A percentile compares a stretch with the other conserved stretches of the same genome.
phyloP scores from a whole-genome alignment of 2,329 filamentous ascomycete species.

The Aspergillus proliferans region DNA sequence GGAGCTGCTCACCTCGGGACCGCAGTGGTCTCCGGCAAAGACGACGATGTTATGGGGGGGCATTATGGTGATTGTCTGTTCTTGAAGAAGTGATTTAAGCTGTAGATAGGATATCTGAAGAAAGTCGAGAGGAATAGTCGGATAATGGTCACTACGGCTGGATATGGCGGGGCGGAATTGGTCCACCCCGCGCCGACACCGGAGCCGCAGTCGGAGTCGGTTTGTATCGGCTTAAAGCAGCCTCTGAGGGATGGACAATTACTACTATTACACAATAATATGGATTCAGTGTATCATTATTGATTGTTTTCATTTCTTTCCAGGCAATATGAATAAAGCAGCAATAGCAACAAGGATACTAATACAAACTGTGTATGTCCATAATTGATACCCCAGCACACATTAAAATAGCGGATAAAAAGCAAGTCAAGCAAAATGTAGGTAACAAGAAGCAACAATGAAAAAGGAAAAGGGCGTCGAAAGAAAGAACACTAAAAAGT shows the following conservation, averaged over 20 bases:
- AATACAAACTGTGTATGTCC: slow-evolving; percentile 1
- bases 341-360: not conserved
- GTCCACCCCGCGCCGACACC: slow-evolving; percentile 22
- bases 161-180: slow-evolving; percentile 14
- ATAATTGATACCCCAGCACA: slow-evolving; percentile 6
- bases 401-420: slow-evolving; percentile 10
- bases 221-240: not conserved
- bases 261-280: not conserved
- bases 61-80: slow-evolving; percentile 43
- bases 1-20: slow-evolving; percentile 64
- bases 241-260: not conserved
- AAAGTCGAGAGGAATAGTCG: slow-evolving; percentile 5
- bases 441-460: slow-evolving; percentile 5
- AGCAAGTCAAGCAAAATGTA: slow-evolving; percentile 4
- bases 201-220: slow-evolving; percentile 9
- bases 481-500: slow-evolving; percentile 2
- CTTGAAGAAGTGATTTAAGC: not conserved
- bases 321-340: not conserved
- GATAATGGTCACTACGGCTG: slow-evolving; percentile 11
- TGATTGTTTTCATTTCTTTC: not conserved
- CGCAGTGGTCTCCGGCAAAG: slow-evolving; percentile 76
- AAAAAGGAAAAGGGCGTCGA: not conserved
- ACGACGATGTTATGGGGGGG: slow-evolving; percentile 70
- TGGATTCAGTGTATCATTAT: not conserved
- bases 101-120: slow-evolving; percentile 14